Evolutionary conservation across 2,329 filamentous ascomycete species (phyloP).

Genomic region (Graphilbum sp.): DNA sequence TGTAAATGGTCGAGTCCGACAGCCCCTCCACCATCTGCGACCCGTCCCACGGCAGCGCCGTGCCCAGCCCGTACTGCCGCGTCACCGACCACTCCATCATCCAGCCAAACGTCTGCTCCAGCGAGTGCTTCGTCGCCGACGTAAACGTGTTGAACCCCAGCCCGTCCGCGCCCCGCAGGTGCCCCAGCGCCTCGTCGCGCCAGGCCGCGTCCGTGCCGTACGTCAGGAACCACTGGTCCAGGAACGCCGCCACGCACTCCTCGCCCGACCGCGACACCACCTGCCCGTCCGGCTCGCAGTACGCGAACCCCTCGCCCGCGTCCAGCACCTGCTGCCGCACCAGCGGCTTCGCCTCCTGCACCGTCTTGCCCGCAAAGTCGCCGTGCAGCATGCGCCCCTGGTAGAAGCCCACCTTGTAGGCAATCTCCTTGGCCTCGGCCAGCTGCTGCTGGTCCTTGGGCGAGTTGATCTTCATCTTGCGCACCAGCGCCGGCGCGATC

Average conservation of each 20-base stretch:
- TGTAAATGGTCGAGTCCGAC: conserved; percentile 80
- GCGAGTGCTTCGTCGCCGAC: conserved; percentile 60
- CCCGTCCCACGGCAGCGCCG: conserved; percentile 86
- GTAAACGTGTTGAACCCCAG: conserved; percentile 56
- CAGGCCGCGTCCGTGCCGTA: conserved; percentile 29
- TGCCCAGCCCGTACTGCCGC: conserved; percentile 79
- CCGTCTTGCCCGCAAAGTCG: conserved; percentile 73
- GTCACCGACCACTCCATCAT: conserved; percentile 92
- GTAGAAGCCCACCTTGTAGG: conserved; percentile 96
- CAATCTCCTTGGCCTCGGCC: conserved; percentile 84
- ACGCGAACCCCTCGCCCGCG: conserved; percentile 66
- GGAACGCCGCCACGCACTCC: conserved; percentile 67
- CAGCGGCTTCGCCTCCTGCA: conserved; percentile 68
- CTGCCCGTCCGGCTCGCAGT: conserved; percentile 81
- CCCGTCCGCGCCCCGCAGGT: conserved; percentile 29
- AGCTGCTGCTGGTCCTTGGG: conserved; percentile 88
- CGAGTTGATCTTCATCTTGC: conserved; percentile 90
- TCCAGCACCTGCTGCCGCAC: conserved; percentile 65
- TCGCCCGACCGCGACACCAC: conserved; percentile 61
- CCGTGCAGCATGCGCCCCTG: conserved; percentile 81
- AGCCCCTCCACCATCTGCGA: conserved; percentile 84
- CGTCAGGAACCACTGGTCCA: conserved; percentile 97
- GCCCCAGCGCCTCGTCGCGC: conserved; percentile 1
- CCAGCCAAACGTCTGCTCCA: conserved; percentile 80
- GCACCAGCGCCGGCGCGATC: conserved; percentile 66